Conservation (phyloP, 2,329 filamentous ascomycete species). For the Aspergillus cejpii region DNA sequence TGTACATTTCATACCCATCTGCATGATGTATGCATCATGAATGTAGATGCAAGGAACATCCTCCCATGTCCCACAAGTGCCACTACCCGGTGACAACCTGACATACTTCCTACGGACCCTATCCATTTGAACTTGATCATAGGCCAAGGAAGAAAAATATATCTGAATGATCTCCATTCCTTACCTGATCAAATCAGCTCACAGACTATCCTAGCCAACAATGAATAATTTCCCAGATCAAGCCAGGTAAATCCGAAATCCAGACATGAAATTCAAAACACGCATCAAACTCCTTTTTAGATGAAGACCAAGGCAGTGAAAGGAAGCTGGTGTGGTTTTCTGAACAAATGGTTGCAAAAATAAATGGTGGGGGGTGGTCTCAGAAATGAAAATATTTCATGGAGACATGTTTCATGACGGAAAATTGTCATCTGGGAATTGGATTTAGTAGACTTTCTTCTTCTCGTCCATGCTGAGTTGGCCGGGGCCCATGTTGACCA, state of each 20-base stretch:
- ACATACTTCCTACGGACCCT: too few relatives aligned
- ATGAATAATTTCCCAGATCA: too few relatives aligned
- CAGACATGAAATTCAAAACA: too few relatives aligned
- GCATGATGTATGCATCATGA: too few relatives aligned
- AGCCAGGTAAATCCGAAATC: too few relatives aligned
- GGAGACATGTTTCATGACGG: background rate
- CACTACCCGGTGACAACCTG: too few relatives aligned
- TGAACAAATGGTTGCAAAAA: too few relatives aligned
- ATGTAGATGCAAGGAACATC: too few relatives aligned
- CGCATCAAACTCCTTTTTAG: background rate
- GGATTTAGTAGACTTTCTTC: conserved; percentile 92
- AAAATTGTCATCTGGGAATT: background rate
- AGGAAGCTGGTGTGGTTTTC: background rate
- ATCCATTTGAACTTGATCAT: too few relatives aligned
- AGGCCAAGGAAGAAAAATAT: background rate
- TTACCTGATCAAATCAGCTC: too few relatives aligned
- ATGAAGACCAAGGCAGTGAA: background rate
- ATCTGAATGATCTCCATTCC: background rate
- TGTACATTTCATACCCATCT: background rate
- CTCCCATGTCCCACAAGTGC: too few relatives aligned
- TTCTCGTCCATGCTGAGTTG: conserved; percentile 99
- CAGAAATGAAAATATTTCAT: background rate
- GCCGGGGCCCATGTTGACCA: conserved; percentile 97
- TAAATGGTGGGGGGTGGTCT: background rate
- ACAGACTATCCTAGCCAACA: too few relatives aligned